Conservation (phyloP, 2,329 filamentous ascomycete species). For the Neonectria neomacrospora region DNA sequence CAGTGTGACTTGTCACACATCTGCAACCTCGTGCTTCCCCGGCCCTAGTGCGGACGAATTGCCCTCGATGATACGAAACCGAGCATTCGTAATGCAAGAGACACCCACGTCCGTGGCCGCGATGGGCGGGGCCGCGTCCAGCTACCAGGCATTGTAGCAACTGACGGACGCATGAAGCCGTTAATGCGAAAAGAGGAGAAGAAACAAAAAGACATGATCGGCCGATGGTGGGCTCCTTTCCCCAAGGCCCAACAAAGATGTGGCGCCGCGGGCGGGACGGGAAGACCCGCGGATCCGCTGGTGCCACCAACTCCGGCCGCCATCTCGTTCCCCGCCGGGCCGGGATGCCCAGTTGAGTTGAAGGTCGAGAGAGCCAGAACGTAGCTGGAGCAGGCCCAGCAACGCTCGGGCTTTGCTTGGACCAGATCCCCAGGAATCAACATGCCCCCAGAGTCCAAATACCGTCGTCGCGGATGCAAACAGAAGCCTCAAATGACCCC, state of each 20-base stretch:
- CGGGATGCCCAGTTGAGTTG: slow-evolving; percentile 18
- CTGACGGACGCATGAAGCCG: not conserved
- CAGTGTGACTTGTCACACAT: slow-evolving; percentile 36
- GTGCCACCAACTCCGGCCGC: slow-evolving; percentile 32
- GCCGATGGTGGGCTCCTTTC: slow-evolving; percentile 20
- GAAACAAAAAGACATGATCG: slow-evolving; percentile 2
- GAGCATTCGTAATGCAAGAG: not conserved
- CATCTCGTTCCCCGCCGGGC: slow-evolving; percentile 13
- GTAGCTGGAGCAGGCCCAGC: not conserved
- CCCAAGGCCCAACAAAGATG: slow-evolving; percentile 14
- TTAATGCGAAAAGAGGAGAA: not conserved
- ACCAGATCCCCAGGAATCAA: not conserved
- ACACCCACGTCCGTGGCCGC: not conserved
- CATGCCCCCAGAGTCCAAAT: not conserved
- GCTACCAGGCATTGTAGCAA: not conserved
- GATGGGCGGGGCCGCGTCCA: not conserved
- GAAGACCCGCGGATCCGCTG: slow-evolving; percentile 40
- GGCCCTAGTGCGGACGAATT: slow-evolving; percentile 24
- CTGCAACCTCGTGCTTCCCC: slow-evolving; percentile 43
- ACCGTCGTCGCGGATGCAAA: slow-evolving; percentile 1
- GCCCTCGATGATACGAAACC: slow-evolving; percentile 2
- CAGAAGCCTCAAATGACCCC: slow-evolving; percentile 1
- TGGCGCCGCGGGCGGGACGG: slow-evolving; percentile 43
- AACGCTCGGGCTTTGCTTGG: slow-evolving; percentile 11
- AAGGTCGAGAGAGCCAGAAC: slow-evolving; percentile 1